Evolutionary conservation across 2,329 filamentous ascomycete genomes (phyloP).

Genomic region (Colletotrichum tofieldiae): DNA sequence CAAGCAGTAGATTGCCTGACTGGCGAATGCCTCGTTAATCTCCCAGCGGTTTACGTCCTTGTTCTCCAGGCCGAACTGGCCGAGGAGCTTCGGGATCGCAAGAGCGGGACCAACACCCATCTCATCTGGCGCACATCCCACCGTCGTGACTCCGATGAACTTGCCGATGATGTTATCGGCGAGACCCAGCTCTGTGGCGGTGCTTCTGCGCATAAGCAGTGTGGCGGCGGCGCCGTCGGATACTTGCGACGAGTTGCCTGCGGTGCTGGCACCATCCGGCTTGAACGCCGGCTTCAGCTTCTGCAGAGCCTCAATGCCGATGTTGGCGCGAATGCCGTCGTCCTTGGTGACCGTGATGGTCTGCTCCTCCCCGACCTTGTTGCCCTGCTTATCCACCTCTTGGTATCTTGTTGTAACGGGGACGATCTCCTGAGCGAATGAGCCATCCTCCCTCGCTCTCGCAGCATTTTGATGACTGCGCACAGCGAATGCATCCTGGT

Average conservation of each 20-base stretch:
- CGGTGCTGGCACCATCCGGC: conserved; percentile 81
- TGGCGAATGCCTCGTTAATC: conserved; percentile 88
- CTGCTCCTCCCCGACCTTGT: conserved; percentile 69
- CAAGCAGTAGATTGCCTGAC: conserved; percentile 79
- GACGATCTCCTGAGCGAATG: conserved; percentile 85
- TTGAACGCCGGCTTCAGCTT: conserved; percentile 91
- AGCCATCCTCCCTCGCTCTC: conserved; percentile 76
- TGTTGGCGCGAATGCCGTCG: conserved; percentile 83
- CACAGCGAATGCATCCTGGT: conserved; percentile 89
- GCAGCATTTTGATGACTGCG: conserved; percentile 82
- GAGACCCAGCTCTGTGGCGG: conserved; percentile 81
- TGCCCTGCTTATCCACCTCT: conserved; percentile 74
- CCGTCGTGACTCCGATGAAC: conserved; percentile 83
- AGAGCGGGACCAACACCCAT: conserved; percentile 94
- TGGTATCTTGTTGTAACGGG: conserved; percentile 81
- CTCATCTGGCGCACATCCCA: conserved; percentile 88
- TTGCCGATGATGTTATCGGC: conserved; percentile 81
- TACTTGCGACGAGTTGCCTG: conserved; percentile 89
- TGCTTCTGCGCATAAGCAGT: conserved; percentile 87
- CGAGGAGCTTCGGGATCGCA: conserved; percentile 87
- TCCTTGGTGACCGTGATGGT: conserved; percentile 81
- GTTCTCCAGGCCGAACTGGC: conserved; percentile 75
- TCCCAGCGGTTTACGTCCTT: conserved; percentile 89
- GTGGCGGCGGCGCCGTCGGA: conserved; percentile 90
- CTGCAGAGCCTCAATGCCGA: conserved; percentile 79